phyloP scores from a whole-genome alignment of 2,329 filamentous ascomycete species.

The Colletotrichum musae region DNA sequence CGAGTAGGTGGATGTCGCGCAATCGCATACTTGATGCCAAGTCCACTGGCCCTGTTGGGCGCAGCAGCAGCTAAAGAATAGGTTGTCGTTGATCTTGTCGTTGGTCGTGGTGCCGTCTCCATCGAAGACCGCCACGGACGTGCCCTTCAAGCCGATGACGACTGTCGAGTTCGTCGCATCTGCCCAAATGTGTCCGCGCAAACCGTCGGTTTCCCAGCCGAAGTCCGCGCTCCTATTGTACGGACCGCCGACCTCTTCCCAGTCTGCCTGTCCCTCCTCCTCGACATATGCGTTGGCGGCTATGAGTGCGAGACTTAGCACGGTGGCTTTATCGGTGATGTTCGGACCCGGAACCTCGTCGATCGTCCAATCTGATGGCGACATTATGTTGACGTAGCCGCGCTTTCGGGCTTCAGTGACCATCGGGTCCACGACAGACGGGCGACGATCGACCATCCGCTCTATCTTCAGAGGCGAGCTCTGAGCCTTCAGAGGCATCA shows the following conservation, averaged over 20 bases:
- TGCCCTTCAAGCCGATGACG: conserved; percentile 94
- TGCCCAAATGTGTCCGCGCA: conserved; percentile 92
- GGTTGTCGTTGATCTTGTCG: conserved; percentile 97
- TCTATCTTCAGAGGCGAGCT: conserved; percentile 81
- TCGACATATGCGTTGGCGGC: conserved; percentile 90
- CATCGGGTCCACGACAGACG: conserved; percentile 82
- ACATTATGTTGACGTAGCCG: conserved; percentile 77
- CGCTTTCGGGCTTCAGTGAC: conserved; percentile 79
- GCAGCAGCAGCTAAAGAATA: conserved; percentile 98
- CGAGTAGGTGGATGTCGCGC: conserved; percentile 86
- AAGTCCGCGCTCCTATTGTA: conserved; percentile 93
- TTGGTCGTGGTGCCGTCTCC: conserved; percentile 97
- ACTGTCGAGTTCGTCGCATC: conserved; percentile 89
- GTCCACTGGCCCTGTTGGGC: conserved; percentile 91
- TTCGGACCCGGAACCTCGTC: conserved; percentile 86
- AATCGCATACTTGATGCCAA: conserved; percentile 95
- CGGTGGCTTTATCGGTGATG: conserved; percentile 85
- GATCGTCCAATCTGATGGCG: conserved; percentile 83
- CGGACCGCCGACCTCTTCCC: conserved; percentile 83
- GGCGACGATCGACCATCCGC: conserved; percentile 83
- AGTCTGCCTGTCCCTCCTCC: conserved; percentile 79
- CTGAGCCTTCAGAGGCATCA: conserved; percentile 70
- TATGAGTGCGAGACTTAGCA: conserved; percentile 89
- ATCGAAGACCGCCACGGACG: conserved; percentile 90
- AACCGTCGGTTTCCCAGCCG: conserved; percentile 91